Base-by-base conservation (phyloP, 1,139 yeast genomes). In the Yueomyces sp. region DNA sequence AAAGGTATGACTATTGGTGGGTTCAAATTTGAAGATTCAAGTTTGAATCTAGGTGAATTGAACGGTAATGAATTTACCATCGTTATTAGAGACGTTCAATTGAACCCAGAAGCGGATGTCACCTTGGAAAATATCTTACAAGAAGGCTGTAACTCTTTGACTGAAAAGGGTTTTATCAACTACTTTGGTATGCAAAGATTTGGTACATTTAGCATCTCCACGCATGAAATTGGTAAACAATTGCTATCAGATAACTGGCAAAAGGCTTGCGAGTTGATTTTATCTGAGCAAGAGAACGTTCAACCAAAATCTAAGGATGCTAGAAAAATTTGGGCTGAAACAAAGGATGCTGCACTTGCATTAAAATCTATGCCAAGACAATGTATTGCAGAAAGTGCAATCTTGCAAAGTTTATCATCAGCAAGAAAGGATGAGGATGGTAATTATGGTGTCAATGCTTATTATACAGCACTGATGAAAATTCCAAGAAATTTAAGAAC, bases 141-240 rank as follows among this genome's bases (percentile, higher is more conserved):
- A 11, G 60, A 64, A 11, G 74, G 91, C 31, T 70, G 87, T 50
- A 58, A 67, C 3, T 74, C 87, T 0, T 67, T 91, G 44, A 67
- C 68, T 43, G 69, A 68, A 1, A 69, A 72, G 31, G 99, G 99
- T 0, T 91, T 85, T 53, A 81, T 91, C 51, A 91, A 91, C 61
- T 91, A 93, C 61, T 91, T 75, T 58, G 99, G 99, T 26, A 81
- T 91, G 93, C 99, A 91, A 67, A 69, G 99, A 57, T 91, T 91
- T 60, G 99, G 99, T 32, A 87, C 98, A 0, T 91, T 87, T 56
- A 83, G 96, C 6, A 71, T 86, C 30, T 85, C 97, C 1, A 89
- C 98, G 0, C 96, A 91, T 62, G 75, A 72, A 33, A 71, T 87
- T 42, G 99, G 99, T 41, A 75, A 76, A 47, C 73, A 73, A 47